These are phyloP conservation scores for Penicillium verrucosum DNA, from an alignment of 2,329 filamentous ascomycete species.

Conservation along the genomic window DNA sequence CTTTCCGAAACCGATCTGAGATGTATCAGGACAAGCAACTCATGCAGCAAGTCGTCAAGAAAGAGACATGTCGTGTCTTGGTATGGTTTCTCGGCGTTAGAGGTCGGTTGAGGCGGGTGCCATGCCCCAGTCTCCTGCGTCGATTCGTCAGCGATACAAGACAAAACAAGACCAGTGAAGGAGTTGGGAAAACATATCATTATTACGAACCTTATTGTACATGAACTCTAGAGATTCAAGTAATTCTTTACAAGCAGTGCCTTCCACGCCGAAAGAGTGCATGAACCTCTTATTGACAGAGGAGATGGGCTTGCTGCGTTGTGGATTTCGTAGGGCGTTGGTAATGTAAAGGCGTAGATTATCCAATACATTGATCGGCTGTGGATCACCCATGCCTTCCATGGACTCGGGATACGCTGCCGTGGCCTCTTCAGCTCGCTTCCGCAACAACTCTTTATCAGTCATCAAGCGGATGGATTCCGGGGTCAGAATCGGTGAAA, in stretches of 20 bases:
- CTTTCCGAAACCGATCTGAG: constrained; percentile 41
- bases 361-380: constrained; percentile 53
- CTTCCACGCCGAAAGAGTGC: constrained; percentile 59
- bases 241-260: constrained; percentile 52
- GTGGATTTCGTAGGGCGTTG: constrained; percentile 53
- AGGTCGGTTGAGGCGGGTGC: constrained; percentile 41
- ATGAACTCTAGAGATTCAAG: constrained; percentile 59
- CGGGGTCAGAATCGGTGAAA: constrained; percentile 51
- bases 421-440: constrained; percentile 54
- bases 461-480: constrained; percentile 52
- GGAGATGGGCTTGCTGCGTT: constrained; percentile 54
- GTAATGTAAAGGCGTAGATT: constrained; percentile 59
- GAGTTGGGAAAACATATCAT: neutral
- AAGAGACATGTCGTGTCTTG: constrained; percentile 44
- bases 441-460: constrained; percentile 51
- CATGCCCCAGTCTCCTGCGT: constrained; percentile 40
- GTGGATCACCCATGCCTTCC: constrained; percentile 51
- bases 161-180: neutral
- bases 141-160: neutral
- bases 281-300: constrained; percentile 62
- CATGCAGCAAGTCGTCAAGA: constrained; percentile 59
- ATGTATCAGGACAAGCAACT: constrained; percentile 54
- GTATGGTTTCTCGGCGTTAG: constrained; percentile 37
- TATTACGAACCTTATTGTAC: constrained; percentile 39
- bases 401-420: constrained; percentile 52